Evolutionary conservation across 371 early-diverging fungal species (phyloP).

Genomic region (Saksenaea vasiformis): DNA sequence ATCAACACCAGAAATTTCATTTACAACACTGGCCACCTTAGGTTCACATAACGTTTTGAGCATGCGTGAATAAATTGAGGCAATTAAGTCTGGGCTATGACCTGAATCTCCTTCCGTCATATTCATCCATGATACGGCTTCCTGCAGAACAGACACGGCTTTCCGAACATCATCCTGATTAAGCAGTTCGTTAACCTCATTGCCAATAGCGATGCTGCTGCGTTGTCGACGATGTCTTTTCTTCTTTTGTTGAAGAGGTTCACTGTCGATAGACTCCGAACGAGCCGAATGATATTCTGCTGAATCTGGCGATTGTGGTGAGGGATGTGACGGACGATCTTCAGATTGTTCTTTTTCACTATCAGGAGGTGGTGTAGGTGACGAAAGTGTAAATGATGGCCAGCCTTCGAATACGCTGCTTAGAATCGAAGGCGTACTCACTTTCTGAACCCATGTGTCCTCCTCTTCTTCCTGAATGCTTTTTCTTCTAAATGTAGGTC

Average conservation of each 20-base stretch:
- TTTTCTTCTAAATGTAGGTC: not conserved
- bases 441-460: slow-evolving; percentile 1
- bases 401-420: slow-evolving; percentile 31
- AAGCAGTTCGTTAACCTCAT: slow-evolving; percentile 25
- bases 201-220: slow-evolving; percentile 25
- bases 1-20: slow-evolving; percentile 18
- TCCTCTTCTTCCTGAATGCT: slow-evolving; percentile 9
- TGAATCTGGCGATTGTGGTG: not conserved
- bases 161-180: slow-evolving; percentile 28
- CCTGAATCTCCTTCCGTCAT: slow-evolving; percentile 20
- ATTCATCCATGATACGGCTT: slow-evolving; percentile 25
- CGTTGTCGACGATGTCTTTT: slow-evolving; percentile 11
- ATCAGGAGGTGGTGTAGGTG: slow-evolving; percentile 10
- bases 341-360: slow-evolving; percentile 4
- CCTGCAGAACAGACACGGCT: slow-evolving; percentile 25
- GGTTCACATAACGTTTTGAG: slow-evolving; percentile 35
- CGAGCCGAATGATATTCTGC: not conserved
- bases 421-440: slow-evolving; percentile 18
- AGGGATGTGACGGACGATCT: not conserved
- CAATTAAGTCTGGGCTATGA: slow-evolving; percentile 15
- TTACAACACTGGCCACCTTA: slow-evolving; percentile 20
- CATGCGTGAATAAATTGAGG: slow-evolving; percentile 37
- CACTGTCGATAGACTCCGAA: slow-evolving; percentile 5
- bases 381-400: slow-evolving; percentile 11
- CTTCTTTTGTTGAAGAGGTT: not conserved